These are phyloP conservation scores for Blepharisma stoltei DNA, from an alignment of 73 alveolate species.

Conservation along the genomic window DNA sequence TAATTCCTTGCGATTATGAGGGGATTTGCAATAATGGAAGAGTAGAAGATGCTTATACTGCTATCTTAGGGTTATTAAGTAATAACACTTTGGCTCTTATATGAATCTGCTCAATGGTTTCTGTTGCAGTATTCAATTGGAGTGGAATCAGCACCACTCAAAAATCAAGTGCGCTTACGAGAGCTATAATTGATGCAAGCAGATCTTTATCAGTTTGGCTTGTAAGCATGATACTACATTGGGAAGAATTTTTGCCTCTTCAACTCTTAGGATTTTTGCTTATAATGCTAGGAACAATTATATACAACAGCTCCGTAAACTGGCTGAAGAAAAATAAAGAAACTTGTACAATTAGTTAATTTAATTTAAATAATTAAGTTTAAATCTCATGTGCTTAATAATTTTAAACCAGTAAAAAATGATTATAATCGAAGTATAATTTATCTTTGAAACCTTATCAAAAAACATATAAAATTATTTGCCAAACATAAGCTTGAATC, in stretches of 20 bases:
- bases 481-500: conserved; percentile 15
- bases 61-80: conserved; percentile 50
- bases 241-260: not conserved
- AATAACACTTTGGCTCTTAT: conserved; percentile 42
- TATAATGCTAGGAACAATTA: not conserved
- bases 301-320: not conserved
- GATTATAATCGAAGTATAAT: too few species aligned
- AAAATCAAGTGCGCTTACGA: conserved; percentile 69
- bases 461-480: not conserved
- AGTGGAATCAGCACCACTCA: conserved; percentile 79
- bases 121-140: conserved; percentile 76
- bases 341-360: too few species aligned
- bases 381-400: too few species aligned
- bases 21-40: conserved; percentile 39
- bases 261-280: conserved; percentile 27
- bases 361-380: too few species aligned
- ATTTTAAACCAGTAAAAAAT: too few species aligned
- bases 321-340: too few species aligned
- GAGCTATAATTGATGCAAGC: conserved; percentile 83
- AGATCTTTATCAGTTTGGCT: conserved; percentile 68
- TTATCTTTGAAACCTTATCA: too few species aligned
- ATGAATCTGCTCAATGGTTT: conserved; percentile 42
- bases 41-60: conserved; percentile 62
- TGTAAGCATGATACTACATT: not conserved
- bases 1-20: conserved; percentile 34